Evolutionary conservation across 2,329 filamentous ascomycete genomes (phyloP).

Genomic region (Botryotinia globosa): DNA sequence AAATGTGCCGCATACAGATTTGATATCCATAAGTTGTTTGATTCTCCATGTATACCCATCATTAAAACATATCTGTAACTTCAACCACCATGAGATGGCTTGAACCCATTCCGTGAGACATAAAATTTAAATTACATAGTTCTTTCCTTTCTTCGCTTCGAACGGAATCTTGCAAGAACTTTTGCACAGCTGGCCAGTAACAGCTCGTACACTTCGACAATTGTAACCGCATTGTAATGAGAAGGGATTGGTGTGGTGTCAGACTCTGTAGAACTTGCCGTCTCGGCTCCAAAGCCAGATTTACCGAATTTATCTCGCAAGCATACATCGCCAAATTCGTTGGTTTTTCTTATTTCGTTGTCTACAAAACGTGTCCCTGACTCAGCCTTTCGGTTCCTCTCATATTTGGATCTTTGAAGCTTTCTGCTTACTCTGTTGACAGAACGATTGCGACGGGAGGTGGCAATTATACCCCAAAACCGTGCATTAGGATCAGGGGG

Average conservation of each 20-base stretch:
- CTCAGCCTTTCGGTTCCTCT: neutral
- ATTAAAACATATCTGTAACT: neutral
- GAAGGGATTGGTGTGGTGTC: neutral
- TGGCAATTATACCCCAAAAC: neutral
- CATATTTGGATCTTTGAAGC: accelerated
- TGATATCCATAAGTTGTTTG: neutral
- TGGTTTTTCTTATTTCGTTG: too few relatives aligned
- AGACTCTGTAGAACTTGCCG: neutral
- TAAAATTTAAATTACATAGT: neutral
- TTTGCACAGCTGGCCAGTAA: too few relatives aligned
- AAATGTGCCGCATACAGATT: neutral
- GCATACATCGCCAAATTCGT: neutral
- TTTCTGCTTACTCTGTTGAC: neutral
- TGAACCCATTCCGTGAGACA: neutral
- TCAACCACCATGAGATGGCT: accelerated
- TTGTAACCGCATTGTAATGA: neutral
- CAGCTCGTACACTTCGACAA: neutral
- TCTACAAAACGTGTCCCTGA: accelerated
- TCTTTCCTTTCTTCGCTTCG: neutral
- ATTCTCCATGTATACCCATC: neutral
- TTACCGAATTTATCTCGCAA: neutral
- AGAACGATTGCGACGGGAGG: neutral
- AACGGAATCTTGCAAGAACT: neutral
- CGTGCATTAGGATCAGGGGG: neutral
- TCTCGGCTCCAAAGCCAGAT: neutral